A percentile compares a stretch with the other conserved stretches of the same genome.
These are phyloP conservation scores for Ocimum tenuiflorum DNA, from an alignment of 257 asterid genomes.

Conservation along the genomic window DNA sequence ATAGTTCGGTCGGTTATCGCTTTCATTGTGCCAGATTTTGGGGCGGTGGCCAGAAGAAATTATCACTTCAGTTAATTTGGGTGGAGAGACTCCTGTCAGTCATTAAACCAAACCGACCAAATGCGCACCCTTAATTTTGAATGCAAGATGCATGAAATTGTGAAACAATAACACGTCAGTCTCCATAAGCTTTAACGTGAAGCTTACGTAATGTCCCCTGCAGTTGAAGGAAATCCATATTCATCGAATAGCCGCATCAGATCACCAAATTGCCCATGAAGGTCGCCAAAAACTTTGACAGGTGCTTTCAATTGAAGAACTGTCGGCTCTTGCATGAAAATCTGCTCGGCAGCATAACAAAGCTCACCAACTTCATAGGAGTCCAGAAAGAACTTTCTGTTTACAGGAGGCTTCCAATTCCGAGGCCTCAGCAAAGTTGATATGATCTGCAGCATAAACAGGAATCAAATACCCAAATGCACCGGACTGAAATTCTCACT, in stretches of 20 bases:
- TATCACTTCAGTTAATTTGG: no score
- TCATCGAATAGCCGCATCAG: slow-evolving; percentile 96
- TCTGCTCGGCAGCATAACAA: slow-evolving; percentile 97
- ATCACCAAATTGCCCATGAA: slow-evolving; percentile 99
- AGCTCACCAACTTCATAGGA: slow-evolving; percentile 97
- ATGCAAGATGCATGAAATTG: not conserved
- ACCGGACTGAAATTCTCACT: not conserved
- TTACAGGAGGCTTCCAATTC: slow-evolving; percentile 87
- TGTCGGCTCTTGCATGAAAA: slow-evolving; percentile 91
- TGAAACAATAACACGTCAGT: not conserved
- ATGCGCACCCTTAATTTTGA: no score
- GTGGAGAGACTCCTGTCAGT: no score
- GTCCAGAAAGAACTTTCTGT: slow-evolving; percentile 91
- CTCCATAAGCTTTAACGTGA: slow-evolving; percentile 15
- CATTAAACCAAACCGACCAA: no score
- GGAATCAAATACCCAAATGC: slow-evolving; percentile 11
- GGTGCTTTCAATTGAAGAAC: slow-evolving; percentile 99
- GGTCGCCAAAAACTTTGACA: slow-evolving; percentile 94
- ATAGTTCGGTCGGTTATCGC: no score
- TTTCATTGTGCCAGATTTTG: no score
- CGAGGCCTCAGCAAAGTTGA: slow-evolving; percentile 91
- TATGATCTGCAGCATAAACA: slow-evolving; percentile 53
- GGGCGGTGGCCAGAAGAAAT: no score
- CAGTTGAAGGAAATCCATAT: slow-evolving; percentile 99
- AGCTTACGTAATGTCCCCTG: slow-evolving; percentile 95